Evolutionary conservation across 1,284 basidiomycete species (phyloP).

Genomic region (Sporisorium exsertum): DNA sequence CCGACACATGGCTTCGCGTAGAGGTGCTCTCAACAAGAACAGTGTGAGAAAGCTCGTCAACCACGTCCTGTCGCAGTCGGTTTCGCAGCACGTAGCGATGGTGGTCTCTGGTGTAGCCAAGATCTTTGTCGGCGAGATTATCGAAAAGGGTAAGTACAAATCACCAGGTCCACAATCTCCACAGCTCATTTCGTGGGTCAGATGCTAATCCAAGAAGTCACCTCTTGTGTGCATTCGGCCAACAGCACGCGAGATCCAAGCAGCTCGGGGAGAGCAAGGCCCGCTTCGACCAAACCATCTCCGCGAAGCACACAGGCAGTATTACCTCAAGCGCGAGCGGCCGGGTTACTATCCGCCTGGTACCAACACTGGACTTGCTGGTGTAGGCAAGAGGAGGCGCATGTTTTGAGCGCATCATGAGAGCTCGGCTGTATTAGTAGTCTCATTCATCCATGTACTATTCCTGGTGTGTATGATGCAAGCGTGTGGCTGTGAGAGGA

Average conservation of each 20-base stretch:
- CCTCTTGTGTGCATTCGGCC: not conserved
- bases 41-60: constrained; percentile 88
- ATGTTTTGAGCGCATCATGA: constrained; percentile 36
- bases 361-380: constrained; percentile 50
- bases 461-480: not conserved
- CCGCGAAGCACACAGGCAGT: constrained; percentile 85
- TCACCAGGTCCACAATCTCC: not conserved
- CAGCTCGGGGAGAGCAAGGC: constrained; percentile 77
- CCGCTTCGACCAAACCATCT: constrained; percentile 86
- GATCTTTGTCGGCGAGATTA: constrained; percentile 90
- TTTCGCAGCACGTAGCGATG: constrained; percentile 85
- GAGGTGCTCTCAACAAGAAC: constrained; percentile 84
- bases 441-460: not conserved
- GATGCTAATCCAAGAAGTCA: too few relatives aligned
- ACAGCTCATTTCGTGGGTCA: too few relatives aligned
- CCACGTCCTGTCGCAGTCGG: constrained; percentile 79
- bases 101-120: constrained; percentile 88
- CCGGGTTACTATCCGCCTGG: constrained; percentile 65
- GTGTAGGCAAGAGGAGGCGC: constrained; percentile 57
- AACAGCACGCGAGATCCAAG: constrained; percentile 79
- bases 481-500: not conserved
- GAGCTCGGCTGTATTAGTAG: not conserved
- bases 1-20: constrained; percentile 85
- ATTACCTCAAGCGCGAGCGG: constrained; percentile 79
- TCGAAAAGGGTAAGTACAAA: constrained; percentile 74